These are phyloP conservation scores for Beauveria sp. DNA, from an alignment of 2,329 filamentous ascomycete species.

Conservation along the genomic window DNA sequence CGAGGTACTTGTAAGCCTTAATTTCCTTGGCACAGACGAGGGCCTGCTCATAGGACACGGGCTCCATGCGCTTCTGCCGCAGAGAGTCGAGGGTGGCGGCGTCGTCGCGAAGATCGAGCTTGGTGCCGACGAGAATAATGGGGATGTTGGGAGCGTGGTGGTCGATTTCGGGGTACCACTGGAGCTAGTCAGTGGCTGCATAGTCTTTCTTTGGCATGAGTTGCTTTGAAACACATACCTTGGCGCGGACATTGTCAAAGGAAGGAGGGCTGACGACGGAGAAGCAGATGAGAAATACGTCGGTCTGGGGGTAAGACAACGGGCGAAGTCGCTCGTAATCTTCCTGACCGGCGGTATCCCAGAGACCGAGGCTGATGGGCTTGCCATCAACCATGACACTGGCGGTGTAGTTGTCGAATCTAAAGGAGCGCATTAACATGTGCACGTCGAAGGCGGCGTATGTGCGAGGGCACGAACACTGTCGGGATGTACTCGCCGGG, in stretches of 20 bases:
- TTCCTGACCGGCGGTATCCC: conserved; percentile 98
- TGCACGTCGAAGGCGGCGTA: conserved; percentile 8
- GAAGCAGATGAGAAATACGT: conserved; percentile 97
- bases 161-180: conserved; percentile 98
- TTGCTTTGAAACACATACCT: conserved; percentile 52
- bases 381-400: conserved; percentile 99
- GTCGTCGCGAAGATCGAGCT: conserved; percentile 91
- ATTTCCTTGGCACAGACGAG: conserved; percentile 87
- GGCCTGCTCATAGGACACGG: conserved; percentile 92
- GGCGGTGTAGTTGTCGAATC: conserved; percentile 98
- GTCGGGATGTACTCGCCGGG: conserved; percentile 99
- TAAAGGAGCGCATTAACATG: conserved; percentile 29
- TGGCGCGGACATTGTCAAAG: conserved; percentile 98
- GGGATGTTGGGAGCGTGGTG: conserved; percentile 93
- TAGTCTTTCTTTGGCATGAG: neutral
- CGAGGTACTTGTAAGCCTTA: conserved; percentile 91
- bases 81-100: conserved; percentile 72
- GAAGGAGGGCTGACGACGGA: conserved; percentile 96
- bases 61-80: conserved; percentile 88
- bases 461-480: conserved; percentile 56
- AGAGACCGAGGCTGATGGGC: conserved; percentile 90
- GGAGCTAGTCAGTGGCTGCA: neutral
- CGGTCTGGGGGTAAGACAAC: conserved; percentile 95
- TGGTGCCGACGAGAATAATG: conserved; percentile 94
- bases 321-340: conserved; percentile 94